Evolutionary conservation across 2,329 filamentous ascomycete genomes (phyloP), one percentile per base, ranked within the genome.

Genomic region (Penicillium concentricum): DNA sequence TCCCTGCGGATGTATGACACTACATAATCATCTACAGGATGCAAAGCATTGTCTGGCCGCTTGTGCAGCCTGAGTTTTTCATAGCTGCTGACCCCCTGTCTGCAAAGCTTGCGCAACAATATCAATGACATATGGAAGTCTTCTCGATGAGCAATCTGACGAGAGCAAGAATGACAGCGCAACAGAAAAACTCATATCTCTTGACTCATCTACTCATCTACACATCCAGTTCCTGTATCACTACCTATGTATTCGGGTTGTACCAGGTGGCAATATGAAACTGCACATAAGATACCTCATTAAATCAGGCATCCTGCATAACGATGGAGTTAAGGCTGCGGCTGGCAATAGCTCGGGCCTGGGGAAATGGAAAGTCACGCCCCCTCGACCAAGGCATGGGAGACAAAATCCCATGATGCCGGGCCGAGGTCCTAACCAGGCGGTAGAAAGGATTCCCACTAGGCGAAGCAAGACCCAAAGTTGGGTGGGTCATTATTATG

Each of bases 1-100:
- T 58, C 52, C 57, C 47, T 64, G 60, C 38, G 37, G 28, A 51
- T 58, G 62, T 63, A 63, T 59, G 54, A 62, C 63, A 61, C 39
- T 46, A 43, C 48, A 45, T 20, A 57, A 64, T 61, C 51, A 62
- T 57, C 52, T 52, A 63, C 57, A 60, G 57, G 38, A 57, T 57
- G 59, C 56, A 57, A 59, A 58, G 42, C 61, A 62, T 56, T 53
- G 45, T 35, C 20, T 53, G 42, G 35, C 44, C 22, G 45, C 41
- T 58, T 41, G 56, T 58, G 53, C 58, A 63, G 48, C 41, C 41
- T 51, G 20, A 39, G 16, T 54, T 42, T 38, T 38, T 39, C 42
- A 56, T 30, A 51, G 38, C 55, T 56, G 53, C 57, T 61, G 57
- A 57, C 59, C 51, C 42, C 39, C 39, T 35, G 20, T 43, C 24